Evolutionary conservation across 768 basidiomycete genomes (phyloP).

Genomic region (Inosperma sp.): DNA sequence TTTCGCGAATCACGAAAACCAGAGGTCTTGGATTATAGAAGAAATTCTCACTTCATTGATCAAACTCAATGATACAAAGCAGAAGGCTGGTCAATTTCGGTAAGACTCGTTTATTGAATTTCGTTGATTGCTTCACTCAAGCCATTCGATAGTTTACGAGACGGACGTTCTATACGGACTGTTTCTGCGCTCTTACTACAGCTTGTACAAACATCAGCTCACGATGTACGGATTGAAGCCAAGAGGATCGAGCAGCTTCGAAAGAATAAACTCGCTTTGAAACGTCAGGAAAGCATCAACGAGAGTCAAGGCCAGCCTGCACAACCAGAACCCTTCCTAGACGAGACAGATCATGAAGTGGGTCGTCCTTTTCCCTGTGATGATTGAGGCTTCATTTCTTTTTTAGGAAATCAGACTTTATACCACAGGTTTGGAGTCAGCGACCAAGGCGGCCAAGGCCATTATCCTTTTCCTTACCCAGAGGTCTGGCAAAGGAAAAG

Average conservation of each 20-base stretch:
- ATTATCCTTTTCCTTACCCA: slow-evolving; percentile 76
- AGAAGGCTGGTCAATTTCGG: slow-evolving; percentile 87
- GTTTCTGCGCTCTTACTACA: slow-evolving; percentile 91
- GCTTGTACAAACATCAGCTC: slow-evolving; percentile 92
- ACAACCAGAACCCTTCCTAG: slow-evolving; percentile 48
- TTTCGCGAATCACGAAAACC: slow-evolving; percentile 86
- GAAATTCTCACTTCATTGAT: slow-evolving; percentile 89
- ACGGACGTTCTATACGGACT: slow-evolving; percentile 88
- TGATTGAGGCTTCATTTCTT: slow-evolving; percentile 3
- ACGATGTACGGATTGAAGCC: slow-evolving; percentile 75
- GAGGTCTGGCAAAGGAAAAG: slow-evolving; percentile 82
- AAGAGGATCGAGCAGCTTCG: slow-evolving; percentile 57
- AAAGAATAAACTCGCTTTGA: slow-evolving; percentile 56
- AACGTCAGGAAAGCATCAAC: slow-evolving; percentile 56
- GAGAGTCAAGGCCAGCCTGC: slow-evolving; percentile 37
- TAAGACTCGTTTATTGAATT: slow-evolving; percentile 23
- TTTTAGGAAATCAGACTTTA: slow-evolving; percentile 68
- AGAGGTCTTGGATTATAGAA: slow-evolving; percentile 96
- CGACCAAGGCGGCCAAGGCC: slow-evolving; percentile 78
- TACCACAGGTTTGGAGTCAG: slow-evolving; percentile 68
- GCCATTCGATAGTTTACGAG: slow-evolving; percentile 59
- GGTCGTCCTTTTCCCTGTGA: slow-evolving; percentile 2
- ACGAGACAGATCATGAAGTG: slow-evolving; percentile 67
- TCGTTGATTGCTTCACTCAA: slow-evolving; percentile 1
- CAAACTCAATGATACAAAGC: slow-evolving; percentile 85